Evolutionary conservation across 208 protist species (phyloP), one percentile per base, ranked within the genome.

Genomic region (Naegleria gruberi): DNA sequence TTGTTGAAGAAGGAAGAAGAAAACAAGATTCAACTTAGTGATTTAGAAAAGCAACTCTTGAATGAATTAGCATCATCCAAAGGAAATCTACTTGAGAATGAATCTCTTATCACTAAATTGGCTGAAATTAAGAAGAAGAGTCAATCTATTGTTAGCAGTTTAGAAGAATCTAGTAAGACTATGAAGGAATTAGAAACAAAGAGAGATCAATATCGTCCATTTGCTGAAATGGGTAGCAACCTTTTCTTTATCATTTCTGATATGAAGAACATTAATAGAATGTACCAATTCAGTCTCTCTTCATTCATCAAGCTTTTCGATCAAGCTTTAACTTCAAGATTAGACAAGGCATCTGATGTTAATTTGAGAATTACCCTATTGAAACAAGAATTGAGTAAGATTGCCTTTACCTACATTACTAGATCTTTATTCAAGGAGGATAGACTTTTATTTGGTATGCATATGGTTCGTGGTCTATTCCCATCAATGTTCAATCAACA

Each of bases 251-350:
- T 98, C 37, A 96, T 98, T 17, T 94, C 95, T 89, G 95, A 93
- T 51, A 93, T 99, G 65, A 91, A 93, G 83, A 91, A 94, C 55
- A 91, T 99, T 2, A 99, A 98, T 86, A 94, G 97, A 91, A 99
- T 99, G 98, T 99, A 99, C 91, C 96, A 97, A 91, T 99, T 99
- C 93, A 97, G 96, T 55, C 96, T 99, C 26, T 89, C 94, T 47
- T 92, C 95, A 19, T 99, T 99, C 92, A 94, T 99, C 90, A 89
- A 91, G 45, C 92, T 96, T 37, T 95, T 95, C 84, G 40, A 82
- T 42, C 89, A 90, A 23, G 85, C 84, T 0, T 91, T 93, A 23
- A 55, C 12, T 37, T 55, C 89, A 19, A 84, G 15, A 37, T 40
- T 84, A 41, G 89, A 42, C n/a, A 82, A 90, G 84, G 47, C 43